Evolutionary conservation across 768 basidiomycete genomes (phyloP).

Genomic region (Leccinum pellstonianum): DNA sequence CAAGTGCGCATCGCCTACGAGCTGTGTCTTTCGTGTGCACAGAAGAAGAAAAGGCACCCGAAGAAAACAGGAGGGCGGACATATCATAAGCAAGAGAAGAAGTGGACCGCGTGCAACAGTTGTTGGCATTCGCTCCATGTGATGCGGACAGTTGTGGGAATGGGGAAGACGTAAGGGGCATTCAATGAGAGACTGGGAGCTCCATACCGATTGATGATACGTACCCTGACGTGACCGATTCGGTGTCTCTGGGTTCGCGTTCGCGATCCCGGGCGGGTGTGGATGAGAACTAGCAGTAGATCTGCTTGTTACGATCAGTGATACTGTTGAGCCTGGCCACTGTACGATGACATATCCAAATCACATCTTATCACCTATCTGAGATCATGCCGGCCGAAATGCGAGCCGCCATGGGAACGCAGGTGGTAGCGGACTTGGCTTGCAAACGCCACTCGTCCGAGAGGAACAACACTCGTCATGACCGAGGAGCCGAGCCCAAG

Average conservation of each 20-base stretch:
- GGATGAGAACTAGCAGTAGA: background rate
- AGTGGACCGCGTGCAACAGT: conserved; percentile 13
- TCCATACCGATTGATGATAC: background rate
- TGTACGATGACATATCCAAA: background rate
- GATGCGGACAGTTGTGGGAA: conserved; percentile 12
- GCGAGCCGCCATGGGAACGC: background rate
- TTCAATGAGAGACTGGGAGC: background rate
- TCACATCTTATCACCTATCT: background rate
- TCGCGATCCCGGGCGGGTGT: conserved; percentile 3
- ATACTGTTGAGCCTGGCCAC: background rate
- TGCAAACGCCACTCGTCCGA: conserved; percentile 1
- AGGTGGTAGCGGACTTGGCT: background rate
- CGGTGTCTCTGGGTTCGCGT: conserved; percentile 5
- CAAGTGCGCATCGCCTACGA: conserved; percentile 3
- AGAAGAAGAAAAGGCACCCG: background rate
- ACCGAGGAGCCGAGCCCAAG: background rate
- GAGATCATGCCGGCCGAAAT: background rate
- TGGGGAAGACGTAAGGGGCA: conserved; percentile 11
- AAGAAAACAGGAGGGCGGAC: background rate
- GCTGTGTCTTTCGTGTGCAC: conserved; percentile 7
- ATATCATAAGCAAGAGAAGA: background rate
- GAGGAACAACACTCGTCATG: background rate
- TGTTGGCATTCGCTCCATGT: conserved; percentile 10
- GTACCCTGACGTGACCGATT: conserved; percentile 3
- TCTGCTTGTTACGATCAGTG: background rate